Base-by-base conservation (phyloP, 805 yeast species). In the Starmerella scarabaei region DNA sequence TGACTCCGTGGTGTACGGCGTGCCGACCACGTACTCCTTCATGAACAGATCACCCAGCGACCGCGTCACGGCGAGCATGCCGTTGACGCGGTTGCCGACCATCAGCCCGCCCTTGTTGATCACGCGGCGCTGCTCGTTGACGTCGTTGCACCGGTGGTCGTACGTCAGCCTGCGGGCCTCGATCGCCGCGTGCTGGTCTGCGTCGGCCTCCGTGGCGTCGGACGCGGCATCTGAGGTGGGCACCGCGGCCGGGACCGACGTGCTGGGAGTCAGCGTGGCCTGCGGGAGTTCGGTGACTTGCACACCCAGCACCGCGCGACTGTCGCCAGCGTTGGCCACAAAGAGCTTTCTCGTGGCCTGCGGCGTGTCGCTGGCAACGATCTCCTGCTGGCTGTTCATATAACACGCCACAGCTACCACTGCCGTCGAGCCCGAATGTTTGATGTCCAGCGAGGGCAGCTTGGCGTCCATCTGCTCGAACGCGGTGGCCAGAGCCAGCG, bases 291-390 rank as follows among this genome's bases (percentile, higher is more conserved):
- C 33, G 33, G 7, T 8, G 33, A 7, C n/a, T 11, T 19, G 31
- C 19, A 33, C 28, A 21, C 72, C 77, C 35, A 88, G 64, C 2
- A 91, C 83, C 14, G 85, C 71, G 45, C 97, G 69, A 45, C 91
- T 75, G 59, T 91, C 98, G 3, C 98, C 97, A 4, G 83, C 97
- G 55, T 91, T 88, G 7, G 95, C 94, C 0, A 95, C 85, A 53
- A 84, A 85, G 29, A 88, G 66, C 75, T 81, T 75, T 45, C 96
- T 64, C 24, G 16, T 41, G 35, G 26, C 42, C 43, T 23, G 39
- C 12, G 37, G 20, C 18, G 33, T 26, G 24, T 14, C 26, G 12
- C 35, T 30, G 21, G 42, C 23, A 21, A 33, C 49, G 15, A 47
- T 36, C 20, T 43, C 47, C 14, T 31, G 34, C 5, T 5, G 26